These are phyloP conservation scores for Pseudognaphalium luteoalbum DNA, from an alignment of 129 eudicot species.

Conservation along the genomic window DNA sequence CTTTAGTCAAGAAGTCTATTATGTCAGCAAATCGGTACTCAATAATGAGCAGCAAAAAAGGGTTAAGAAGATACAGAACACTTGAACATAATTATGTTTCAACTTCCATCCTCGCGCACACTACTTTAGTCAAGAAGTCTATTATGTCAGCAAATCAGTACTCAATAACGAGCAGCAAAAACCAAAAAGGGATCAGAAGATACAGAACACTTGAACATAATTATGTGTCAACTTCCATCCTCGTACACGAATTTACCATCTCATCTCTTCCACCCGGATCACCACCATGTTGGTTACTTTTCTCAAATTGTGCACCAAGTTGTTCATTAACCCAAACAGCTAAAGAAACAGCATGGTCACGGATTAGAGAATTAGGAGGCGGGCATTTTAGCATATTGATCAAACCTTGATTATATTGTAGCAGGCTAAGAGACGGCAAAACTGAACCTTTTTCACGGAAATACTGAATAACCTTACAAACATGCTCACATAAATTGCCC, in stretches of 20 bases:
- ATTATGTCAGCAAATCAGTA: not conserved
- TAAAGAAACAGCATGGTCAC: slow-evolving; percentile 83
- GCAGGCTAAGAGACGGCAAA: slow-evolving; percentile 54
- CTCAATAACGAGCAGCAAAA: not conserved
- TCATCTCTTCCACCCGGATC: slow-evolving; percentile 14
- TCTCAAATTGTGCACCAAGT: slow-evolving; percentile 41
- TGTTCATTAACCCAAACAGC: slow-evolving; percentile 74
- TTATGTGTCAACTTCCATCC: slow-evolving; percentile 28
- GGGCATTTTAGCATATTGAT: slow-evolving; percentile 61
- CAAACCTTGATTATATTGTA: slow-evolving; percentile 59
- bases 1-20: not conserved
- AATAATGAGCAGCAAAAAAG: not conserved
- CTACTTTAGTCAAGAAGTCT: not conserved
- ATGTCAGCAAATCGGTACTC: not conserved
- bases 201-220: not conserved
- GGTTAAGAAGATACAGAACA: not conserved
- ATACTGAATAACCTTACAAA: slow-evolving; percentile 49
- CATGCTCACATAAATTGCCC: slow-evolving; percentile 85
- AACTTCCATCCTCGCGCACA: slow-evolving; percentile 31
- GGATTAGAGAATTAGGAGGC: slow-evolving; percentile 71
- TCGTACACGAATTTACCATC: slow-evolving; percentile 25
- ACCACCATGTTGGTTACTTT: slow-evolving; percentile 7
- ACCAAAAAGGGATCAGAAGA: no score
- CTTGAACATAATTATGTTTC: not conserved
- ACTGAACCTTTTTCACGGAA: slow-evolving; percentile 43